These are phyloP conservation scores for Nitzschia sp. DNA, from an alignment of 108 stramenopile genomes.

Conservation along the genomic window DNA sequence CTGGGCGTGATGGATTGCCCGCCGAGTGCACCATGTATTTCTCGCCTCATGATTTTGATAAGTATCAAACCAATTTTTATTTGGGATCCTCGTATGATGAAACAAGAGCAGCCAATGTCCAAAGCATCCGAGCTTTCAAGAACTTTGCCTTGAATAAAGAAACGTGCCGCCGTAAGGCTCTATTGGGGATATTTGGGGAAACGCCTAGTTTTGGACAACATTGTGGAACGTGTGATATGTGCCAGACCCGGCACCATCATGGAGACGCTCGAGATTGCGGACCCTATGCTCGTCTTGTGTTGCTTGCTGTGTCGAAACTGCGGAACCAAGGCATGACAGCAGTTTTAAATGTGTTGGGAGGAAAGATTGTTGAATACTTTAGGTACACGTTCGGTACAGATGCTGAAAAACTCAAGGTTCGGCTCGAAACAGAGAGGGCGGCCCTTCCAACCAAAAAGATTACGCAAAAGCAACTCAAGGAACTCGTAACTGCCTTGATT, in stretches of 20 bases:
- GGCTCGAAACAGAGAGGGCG: conserved; percentile 19
- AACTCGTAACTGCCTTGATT: conserved; percentile 48
- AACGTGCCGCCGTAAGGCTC: conserved; percentile 61
- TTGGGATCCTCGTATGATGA: conserved; percentile 27
- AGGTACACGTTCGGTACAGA: conserved; percentile 34
- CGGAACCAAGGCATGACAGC: conserved; percentile 47
- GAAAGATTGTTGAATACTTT: conserved; percentile 56
- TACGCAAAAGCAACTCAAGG: conserved; percentile 49
- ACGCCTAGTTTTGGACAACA: conserved; percentile 61
- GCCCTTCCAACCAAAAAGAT: conserved; percentile 43
- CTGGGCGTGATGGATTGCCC: conserved; percentile 90
- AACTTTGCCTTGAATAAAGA: conserved; percentile 54
- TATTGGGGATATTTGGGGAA: conserved; percentile 80
- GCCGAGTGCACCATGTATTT: conserved; percentile 74
- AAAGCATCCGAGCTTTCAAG: conserved; percentile 58
- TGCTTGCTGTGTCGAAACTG: conserved; percentile 44
- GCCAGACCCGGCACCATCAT: conserved; percentile 36
- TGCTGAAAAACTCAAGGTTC: conserved; percentile 15
- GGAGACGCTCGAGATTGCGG: conserved; percentile 72
- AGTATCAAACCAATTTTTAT: conserved; percentile 78
- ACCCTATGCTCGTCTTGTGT: conserved; percentile 54
- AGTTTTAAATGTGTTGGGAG: conserved; percentile 48
- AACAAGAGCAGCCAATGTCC: conserved; percentile 40
- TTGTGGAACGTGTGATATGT: conserved; percentile 85
- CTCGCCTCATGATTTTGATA: conserved; percentile 61